These are phyloP conservation scores for Fraxinus sp. DNA, from an alignment of 305 asterid species.

Conservation along the genomic window DNA sequence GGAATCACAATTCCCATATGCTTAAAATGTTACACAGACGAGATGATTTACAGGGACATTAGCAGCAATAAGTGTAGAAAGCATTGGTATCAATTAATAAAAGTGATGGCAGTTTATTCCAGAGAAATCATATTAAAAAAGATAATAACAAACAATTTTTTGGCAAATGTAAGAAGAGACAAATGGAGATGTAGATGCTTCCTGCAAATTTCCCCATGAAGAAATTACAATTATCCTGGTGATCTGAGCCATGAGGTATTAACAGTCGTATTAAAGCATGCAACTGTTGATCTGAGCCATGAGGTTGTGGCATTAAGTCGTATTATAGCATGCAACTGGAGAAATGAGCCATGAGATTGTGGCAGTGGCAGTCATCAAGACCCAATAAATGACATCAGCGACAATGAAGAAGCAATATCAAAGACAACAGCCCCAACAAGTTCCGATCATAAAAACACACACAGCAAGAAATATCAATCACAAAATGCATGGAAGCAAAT, in stretches of 20 bases:
- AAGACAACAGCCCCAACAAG: neutral
- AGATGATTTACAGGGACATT: neutral
- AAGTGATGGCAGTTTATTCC: neutral
- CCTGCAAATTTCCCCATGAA: neutral
- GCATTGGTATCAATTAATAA: neutral
- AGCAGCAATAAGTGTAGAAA: neutral
- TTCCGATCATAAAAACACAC: neutral
- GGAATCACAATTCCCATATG: neutral
- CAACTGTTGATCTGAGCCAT: neutral
- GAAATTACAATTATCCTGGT: neutral
- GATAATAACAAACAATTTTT: neutral
- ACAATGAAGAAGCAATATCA: neutral
- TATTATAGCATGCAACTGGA: neutral
- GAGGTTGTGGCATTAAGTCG: neutral
- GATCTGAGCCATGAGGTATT: neutral
- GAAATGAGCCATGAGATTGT: neutral
- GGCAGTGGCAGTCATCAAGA: conserved; percentile 1
- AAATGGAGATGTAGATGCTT: neutral
- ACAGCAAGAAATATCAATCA: neutral
- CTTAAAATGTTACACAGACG: neutral
- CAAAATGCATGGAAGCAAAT: neutral
- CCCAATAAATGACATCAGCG: neutral
- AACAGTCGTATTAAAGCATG: neutral
- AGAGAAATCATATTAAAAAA: neutral
- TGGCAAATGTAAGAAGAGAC: neutral